Percentiles rank a stretch among this genome's conserved stretches.
Conservation (phyloP, 1,284 basidiomycete genomes). For the Malassezia obtusa region DNA sequence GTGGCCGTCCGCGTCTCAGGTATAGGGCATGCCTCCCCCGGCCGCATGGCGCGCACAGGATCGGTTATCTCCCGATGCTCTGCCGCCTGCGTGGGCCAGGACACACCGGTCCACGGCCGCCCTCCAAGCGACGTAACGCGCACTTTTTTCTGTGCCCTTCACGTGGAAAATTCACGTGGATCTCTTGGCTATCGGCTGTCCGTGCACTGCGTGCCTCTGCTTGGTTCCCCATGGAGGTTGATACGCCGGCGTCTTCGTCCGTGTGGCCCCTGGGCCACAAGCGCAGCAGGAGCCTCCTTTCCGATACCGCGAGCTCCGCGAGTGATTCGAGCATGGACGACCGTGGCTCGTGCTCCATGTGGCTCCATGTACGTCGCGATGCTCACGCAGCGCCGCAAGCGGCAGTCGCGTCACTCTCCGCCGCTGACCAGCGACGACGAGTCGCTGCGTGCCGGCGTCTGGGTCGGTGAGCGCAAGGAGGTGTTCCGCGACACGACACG, state of each 20-base stretch:
- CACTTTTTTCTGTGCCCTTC: no score
- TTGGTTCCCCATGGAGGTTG: not conserved
- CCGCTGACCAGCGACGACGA: not conserved
- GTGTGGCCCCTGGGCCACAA: not conserved
- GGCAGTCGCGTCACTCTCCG: not conserved
- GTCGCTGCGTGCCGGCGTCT: not conserved
- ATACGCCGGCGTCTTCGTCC: not conserved
- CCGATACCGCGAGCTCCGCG: not conserved
- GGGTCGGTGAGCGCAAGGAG: not conserved
- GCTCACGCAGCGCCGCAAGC: not conserved
- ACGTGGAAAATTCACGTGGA: not conserved
- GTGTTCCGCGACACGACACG: not conserved
- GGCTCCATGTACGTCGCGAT: not conserved
- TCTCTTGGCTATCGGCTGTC: not conserved
- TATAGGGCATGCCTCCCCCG: no score
- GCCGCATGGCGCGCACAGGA: no score
- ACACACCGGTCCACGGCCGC: no score
- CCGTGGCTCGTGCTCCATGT: not conserved
- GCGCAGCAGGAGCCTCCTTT: not conserved
- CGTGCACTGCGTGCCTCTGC: not conserved
- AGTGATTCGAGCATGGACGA: slow-evolving; percentile 3
- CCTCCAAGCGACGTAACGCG: no score
- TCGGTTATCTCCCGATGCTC: no score
- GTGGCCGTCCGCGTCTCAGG: no score
- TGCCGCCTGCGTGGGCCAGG: no score